Conservation (phyloP, 371 early-diverging fungal species). For the Batkoa obscura region DNA sequence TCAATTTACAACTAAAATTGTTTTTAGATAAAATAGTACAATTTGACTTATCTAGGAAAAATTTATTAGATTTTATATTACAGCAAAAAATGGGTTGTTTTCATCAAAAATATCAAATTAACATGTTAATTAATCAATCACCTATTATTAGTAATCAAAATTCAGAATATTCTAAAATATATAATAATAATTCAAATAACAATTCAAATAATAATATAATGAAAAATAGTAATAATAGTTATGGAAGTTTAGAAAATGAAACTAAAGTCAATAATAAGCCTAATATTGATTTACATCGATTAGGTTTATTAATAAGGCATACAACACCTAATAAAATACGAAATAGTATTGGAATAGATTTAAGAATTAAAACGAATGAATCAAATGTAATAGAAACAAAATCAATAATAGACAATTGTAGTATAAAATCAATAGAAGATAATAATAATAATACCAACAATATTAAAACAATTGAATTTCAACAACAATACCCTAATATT, state of each 20-base stretch:
- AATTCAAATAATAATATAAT: too few relatives aligned
- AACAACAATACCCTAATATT: too few relatives aligned
- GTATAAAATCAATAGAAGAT: background rate
- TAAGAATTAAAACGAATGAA: background rate
- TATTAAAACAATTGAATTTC: too few relatives aligned
- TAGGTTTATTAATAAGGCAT: background rate
- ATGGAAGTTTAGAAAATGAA: background rate
- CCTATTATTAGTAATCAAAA: background rate
- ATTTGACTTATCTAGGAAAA: constrained; percentile 30
- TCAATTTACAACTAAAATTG: constrained; percentile 31
- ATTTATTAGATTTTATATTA: constrained; percentile 29
- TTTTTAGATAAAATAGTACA: constrained; percentile 16
- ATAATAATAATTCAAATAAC: too few relatives aligned
- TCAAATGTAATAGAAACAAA: background rate
- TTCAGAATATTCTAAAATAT: background rate
- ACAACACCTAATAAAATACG: background rate
- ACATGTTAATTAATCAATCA: background rate
- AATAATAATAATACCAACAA: too few relatives aligned
- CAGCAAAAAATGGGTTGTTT: constrained; percentile 52
- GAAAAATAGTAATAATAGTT: background rate
- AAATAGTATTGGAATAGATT: background rate
- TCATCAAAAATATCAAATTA: constrained; percentile 12
- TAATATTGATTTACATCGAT: background rate
- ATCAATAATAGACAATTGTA: background rate
- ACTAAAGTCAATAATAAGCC: too few relatives aligned